These are phyloP conservation scores for Diutina neorugosa DNA, from an alignment of 1,139 yeast genomes.

Conservation along the genomic window DNA sequence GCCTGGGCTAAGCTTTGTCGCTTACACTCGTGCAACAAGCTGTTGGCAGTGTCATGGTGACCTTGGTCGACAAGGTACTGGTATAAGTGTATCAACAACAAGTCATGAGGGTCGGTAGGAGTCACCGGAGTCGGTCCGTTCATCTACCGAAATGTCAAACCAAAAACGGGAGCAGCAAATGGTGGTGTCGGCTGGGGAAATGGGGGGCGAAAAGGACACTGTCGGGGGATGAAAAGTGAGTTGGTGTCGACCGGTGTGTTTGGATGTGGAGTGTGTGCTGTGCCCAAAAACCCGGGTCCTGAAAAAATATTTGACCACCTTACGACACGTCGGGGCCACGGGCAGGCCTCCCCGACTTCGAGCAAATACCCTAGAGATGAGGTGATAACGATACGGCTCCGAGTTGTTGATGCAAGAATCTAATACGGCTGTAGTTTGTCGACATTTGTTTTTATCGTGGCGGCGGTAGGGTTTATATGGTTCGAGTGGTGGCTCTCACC, in stretches of 20 bases:
- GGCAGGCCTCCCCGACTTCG: not conserved
- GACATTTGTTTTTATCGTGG: too few relatives aligned
- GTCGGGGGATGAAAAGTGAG: not conserved
- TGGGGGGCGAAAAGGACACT: not conserved
- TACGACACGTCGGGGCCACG: not conserved
- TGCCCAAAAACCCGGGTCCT: not conserved
- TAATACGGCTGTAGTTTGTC: too few relatives aligned
- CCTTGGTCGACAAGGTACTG: constrained; percentile 9
- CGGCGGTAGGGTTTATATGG: not conserved
- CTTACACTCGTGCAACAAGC: constrained; percentile 7
- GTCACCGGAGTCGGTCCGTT: not conserved
- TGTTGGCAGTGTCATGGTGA: constrained; percentile 8
- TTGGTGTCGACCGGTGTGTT: not conserved
- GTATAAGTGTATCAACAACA: constrained; percentile 7
- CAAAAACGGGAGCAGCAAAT: not conserved
- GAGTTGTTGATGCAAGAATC: too few relatives aligned
- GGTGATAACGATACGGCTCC: too few relatives aligned
- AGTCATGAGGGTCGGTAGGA: not conserved
- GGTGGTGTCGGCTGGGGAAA: not conserved
- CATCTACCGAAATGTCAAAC: not conserved
- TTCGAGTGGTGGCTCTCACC: not conserved
- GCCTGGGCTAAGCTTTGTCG: constrained; percentile 4
- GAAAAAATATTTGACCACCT: not conserved
- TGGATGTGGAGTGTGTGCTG: not conserved
- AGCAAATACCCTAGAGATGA: too few relatives aligned